Conservation (phyloP, 2,329 filamentous ascomycete species). For the Fusarium secorum region DNA sequence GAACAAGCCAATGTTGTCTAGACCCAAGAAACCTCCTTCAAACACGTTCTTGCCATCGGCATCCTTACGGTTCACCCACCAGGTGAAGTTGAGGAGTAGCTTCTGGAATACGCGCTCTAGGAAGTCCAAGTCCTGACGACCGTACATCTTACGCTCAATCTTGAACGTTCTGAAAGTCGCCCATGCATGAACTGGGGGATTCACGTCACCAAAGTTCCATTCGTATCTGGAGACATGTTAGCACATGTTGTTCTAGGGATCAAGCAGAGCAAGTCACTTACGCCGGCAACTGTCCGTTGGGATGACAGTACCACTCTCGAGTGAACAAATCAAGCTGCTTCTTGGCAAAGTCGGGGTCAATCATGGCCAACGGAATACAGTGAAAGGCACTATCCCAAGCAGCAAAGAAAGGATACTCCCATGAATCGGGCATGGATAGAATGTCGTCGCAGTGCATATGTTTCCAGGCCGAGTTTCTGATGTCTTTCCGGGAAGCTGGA, state of each 20-base stretch:
- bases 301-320: conserved; percentile 98
- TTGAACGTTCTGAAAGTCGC: conserved; percentile 96
- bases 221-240: conserved; percentile 64
- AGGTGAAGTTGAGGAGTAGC: conserved; percentile 93
- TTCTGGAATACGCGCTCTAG: conserved; percentile 97
- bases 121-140: conserved; percentile 92
- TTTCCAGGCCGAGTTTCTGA: conserved; percentile 91
- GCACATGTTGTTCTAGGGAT: neutral
- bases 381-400: conserved; percentile 98
- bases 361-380: conserved; percentile 95
- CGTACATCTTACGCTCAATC: conserved; percentile 97
- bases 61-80: conserved; percentile 99
- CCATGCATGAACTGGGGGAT: conserved; percentile 96
- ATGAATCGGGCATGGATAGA: conserved; percentile 96
- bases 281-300: conserved; percentile 92
- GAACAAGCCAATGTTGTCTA: conserved; percentile 98
- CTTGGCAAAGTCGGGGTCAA: conserved; percentile 97
- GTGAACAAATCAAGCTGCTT: conserved; percentile 97
- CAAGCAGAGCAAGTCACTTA: conserved; percentile 54
- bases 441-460: conserved; percentile 96
- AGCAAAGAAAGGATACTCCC: conserved; percentile 98
- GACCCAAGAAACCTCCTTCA: conserved; percentile 91
- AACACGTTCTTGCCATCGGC: conserved; percentile 95
- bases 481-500: conserved; percentile 77
- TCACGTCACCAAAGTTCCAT: conserved; percentile 98